These are phyloP conservation scores for Oryza rufipogon DNA, from an alignment of 176 grass and related monocot genomes.

Conservation along the genomic window DNA sequence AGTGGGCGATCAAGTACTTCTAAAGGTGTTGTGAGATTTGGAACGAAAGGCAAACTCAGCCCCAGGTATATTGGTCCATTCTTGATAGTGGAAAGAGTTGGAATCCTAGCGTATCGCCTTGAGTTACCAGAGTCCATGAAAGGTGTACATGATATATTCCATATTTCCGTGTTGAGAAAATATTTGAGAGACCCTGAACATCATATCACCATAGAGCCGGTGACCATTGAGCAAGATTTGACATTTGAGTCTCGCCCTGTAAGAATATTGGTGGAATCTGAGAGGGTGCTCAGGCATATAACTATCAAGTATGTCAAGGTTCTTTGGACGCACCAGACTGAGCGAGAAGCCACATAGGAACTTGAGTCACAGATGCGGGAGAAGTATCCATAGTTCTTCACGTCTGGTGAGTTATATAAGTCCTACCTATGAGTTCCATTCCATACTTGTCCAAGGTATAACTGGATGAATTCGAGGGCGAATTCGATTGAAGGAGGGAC, in stretches of 20 bases:
- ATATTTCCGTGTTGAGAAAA: not conserved
- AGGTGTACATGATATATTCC: not conserved
- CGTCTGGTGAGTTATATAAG: too few relatives aligned
- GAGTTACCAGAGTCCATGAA: too few relatives aligned
- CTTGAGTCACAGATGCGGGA: too few relatives aligned
- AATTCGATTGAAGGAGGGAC: too few relatives aligned
- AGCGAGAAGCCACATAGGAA: not conserved
- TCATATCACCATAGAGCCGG: not conserved
- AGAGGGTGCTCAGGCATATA: not conserved
- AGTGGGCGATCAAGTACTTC: too few relatives aligned
- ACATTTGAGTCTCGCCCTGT: not conserved
- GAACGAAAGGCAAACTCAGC: too few relatives aligned
- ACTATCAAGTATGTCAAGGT: not conserved
- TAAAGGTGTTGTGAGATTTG: too few relatives aligned
- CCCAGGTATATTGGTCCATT: too few relatives aligned
- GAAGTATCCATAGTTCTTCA: too few relatives aligned
- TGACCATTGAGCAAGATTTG: not conserved
- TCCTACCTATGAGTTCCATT: too few relatives aligned
- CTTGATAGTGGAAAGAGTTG: not conserved
- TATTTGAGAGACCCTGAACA: not conserved
- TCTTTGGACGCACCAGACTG: not conserved
- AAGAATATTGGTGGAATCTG: not conserved
- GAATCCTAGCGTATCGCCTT: not conserved
- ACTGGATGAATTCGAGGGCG: too few relatives aligned
- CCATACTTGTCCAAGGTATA: too few relatives aligned